Evolutionary conservation across 345 rosid species (phyloP).

Genomic region (Isatis tinctoria): DNA sequence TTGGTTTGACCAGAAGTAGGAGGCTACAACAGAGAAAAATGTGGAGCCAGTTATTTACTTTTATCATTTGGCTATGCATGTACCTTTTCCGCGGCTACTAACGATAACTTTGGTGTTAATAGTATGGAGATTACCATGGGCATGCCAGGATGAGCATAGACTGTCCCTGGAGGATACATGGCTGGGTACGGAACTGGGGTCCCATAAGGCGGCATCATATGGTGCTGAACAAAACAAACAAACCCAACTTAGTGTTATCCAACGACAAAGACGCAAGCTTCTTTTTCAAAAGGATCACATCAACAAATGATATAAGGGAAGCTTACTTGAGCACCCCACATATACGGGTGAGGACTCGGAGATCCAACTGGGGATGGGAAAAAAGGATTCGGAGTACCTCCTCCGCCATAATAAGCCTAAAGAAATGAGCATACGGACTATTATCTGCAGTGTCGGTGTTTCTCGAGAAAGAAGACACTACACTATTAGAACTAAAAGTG

Average conservation of each 20-base stretch:
- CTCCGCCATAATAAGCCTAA: conserved; percentile 92
- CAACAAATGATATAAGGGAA: not conserved
- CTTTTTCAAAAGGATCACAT: not conserved
- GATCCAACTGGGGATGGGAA: conserved; percentile 84
- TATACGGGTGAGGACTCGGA: conserved; percentile 81
- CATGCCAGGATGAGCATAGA: conserved; percentile 87
- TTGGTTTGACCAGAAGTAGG: conserved; percentile 47
- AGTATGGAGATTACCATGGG: conserved; percentile 46
- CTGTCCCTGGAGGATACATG: conserved; percentile 85
- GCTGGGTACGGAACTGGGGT: conserved; percentile 92
- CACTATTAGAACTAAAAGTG: not conserved
- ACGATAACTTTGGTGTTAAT: not conserved
- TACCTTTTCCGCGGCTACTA: not conserved
- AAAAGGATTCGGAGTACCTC: conserved; percentile 78
- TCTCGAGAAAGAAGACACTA: conserved; percentile 7
- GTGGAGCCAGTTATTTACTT: not conserved
- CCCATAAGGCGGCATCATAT: conserved; percentile 83
- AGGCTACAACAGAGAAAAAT: conserved; percentile 35
- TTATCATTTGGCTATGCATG: not conserved
- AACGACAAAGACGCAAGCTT: not conserved
- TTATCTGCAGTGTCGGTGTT: not conserved
- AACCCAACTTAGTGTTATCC: not conserved
- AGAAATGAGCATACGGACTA: conserved; percentile 18
- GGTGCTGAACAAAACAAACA: conserved; percentile 54
- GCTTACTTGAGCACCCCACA: conserved; percentile 91